Conservation (phyloP, 1,284 basidiomycete species). For the Marasmius sp. region DNA sequence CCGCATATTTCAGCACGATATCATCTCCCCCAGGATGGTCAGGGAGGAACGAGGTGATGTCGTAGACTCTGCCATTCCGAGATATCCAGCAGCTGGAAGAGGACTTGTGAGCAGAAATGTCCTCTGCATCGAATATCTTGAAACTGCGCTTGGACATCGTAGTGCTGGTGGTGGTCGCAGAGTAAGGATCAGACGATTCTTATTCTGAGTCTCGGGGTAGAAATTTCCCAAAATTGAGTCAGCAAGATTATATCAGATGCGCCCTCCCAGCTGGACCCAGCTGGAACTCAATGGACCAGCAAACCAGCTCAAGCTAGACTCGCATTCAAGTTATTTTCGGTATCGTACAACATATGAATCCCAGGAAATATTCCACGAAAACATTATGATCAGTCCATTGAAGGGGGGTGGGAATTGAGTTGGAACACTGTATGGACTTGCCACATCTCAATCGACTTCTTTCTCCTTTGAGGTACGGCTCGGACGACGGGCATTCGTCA, state of each 20-base stretch:
- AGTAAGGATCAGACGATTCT: not conserved
- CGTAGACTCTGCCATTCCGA: slow-evolving; percentile 74
- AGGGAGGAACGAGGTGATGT: slow-evolving; percentile 71
- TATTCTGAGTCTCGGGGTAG: not conserved
- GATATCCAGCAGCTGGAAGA: slow-evolving; percentile 73
- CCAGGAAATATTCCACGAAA: not conserved
- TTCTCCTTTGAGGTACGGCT: slow-evolving; percentile 9
- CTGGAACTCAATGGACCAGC: no score
- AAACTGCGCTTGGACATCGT: slow-evolving; percentile 58
- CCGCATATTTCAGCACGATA: slow-evolving; percentile 77
- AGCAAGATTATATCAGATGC: no score
- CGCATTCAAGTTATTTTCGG: not conserved
- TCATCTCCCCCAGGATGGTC: slow-evolving; percentile 91
- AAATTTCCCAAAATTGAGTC: no score
- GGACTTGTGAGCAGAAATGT: slow-evolving; percentile 62
- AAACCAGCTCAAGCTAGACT: no score
- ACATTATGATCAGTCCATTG: not conserved
- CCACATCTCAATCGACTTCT: slow-evolving; percentile 11
- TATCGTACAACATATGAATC: not conserved
- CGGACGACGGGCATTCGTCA: slow-evolving; percentile 4
- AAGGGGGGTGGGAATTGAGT: slow-evolving; percentile 7
- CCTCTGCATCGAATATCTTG: slow-evolving; percentile 71
- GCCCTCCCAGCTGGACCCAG: no score
- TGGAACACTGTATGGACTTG: slow-evolving; percentile 8
- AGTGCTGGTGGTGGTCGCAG: not conserved